A percentile compares a stretch with the other conserved stretches of the same genome.
Evolutionary conservation across 371 early-diverging fungal species (phyloP).

Genomic region (Mortierella sp.): DNA sequence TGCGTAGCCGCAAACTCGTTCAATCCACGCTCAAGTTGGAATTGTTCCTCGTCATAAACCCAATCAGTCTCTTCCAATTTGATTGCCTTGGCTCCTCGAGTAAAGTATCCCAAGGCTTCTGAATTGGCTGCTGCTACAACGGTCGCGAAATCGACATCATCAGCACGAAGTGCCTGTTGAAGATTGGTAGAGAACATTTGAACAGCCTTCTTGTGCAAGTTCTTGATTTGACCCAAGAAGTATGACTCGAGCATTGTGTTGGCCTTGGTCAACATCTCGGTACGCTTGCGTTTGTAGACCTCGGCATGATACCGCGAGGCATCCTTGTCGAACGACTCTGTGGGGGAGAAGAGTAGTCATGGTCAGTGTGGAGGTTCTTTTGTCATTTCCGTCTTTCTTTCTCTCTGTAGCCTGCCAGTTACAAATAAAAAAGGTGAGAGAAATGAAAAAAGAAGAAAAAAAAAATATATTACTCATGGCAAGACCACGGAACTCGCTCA

Average conservation of each 20-base stretch:
- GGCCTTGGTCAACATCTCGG: constrained; percentile 80
- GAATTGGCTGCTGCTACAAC: constrained; percentile 25
- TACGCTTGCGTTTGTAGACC: constrained; percentile 89
- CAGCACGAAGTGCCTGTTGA: constrained; percentile 41
- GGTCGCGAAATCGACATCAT: constrained; percentile 29
- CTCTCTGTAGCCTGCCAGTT: not conserved
- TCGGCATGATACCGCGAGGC: constrained; percentile 92
- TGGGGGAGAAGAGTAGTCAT: constrained; percentile 3
- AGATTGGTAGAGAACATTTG: constrained; percentile 68
- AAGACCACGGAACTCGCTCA: constrained; percentile 63
- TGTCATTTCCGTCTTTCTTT: not conserved
- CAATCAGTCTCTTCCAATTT: constrained; percentile 79
- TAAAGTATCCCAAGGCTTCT: constrained; percentile 35
- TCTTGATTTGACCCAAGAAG: constrained; percentile 88
- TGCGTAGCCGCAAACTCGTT: constrained; percentile 71
- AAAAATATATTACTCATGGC: constrained; percentile 62
- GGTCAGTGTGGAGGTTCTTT: not conserved
- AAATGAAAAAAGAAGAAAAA: not conserved
- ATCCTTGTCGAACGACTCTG: constrained; percentile 83
- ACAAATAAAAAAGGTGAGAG: no score
- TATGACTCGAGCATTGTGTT: constrained; percentile 80
- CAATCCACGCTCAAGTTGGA: constrained; percentile 74
- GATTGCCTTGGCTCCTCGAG: constrained; percentile 58
- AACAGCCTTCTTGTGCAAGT: constrained; percentile 79
- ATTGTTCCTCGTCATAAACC: constrained; percentile 74